Evolutionary conservation across 345 rosid species (phyloP), one percentile per base, ranked within the genome.

Genomic region (Dimocarpus longan): DNA sequence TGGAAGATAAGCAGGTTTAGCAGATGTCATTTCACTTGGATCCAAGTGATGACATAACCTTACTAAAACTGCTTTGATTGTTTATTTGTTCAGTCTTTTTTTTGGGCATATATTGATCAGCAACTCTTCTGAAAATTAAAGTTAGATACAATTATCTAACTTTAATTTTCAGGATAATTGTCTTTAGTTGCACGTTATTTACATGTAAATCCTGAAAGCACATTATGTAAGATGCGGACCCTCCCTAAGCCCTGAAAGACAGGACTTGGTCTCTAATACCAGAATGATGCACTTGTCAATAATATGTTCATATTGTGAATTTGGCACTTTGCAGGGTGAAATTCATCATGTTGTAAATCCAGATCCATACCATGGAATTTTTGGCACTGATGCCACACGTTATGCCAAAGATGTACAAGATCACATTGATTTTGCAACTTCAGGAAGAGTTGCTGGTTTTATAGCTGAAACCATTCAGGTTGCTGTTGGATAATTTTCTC

Each of bases 391-490:
- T 88, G 89, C 89, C 48, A 79, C 86, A 80, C 76, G 77, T n/a
- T 94, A 96, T 83, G 98, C 98, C 68, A 85, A 85, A 84, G 98
- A 93, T 82, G 93, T 93, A 59, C 90, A 96, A 85, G 98, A 96
- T 81, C 98, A 96, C 83, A 91, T 94, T 24, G 95, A 89, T 71
- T 96, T 86, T 74, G 99, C 98, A 66, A 93, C 93, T 80, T 90
- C 93, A 10, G 99, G 98, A 67, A 91, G 80, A 83, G 95, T 92
- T 65, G 98, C 95, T 81, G 99, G 99, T 52, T 96, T 96, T 78
- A 92, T 94, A 32, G 91, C 98, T 44, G 98, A 94, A 86, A 96
- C 98, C 72, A 86, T 96, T 82, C 98, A 96, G 98, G 98, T 93
- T 70, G 63, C 71, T 40, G 57, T 66, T 43, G 10, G 8, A 54